phyloP scores from a whole-genome alignment of 169 alveolate species.

The Plasmodium ovale region DNA sequence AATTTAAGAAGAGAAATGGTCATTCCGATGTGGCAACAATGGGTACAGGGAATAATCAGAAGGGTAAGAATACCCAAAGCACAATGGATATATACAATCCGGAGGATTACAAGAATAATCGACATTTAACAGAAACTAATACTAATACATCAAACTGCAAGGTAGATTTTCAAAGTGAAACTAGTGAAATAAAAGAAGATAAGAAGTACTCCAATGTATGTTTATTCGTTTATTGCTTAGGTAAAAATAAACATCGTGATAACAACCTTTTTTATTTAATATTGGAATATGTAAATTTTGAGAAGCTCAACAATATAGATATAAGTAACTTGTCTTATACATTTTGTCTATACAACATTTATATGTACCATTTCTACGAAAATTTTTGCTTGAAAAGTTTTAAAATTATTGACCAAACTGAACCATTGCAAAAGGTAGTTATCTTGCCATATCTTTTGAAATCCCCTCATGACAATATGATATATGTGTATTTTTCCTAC shows the following conservation, averaged over 20 bases:
- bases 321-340: slow-evolving; percentile 74
- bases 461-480: slow-evolving; percentile 35
- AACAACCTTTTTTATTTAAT: slow-evolving; percentile 18
- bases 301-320: slow-evolving; percentile 52
- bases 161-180: not conserved
- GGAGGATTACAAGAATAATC: not conserved
- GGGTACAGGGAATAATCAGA: too few species aligned
- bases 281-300: slow-evolving; percentile 37
- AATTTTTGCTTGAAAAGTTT: slow-evolving; percentile 29
- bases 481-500: slow-evolving; percentile 35
- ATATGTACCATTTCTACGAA: slow-evolving; percentile 45
- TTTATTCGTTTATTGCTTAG: slow-evolving; percentile 52
- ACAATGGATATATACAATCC: not conserved
- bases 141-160: not conserved
- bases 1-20: not conserved
- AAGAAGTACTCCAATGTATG: slow-evolving; percentile 67
- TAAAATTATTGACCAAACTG: slow-evolving; percentile 23
- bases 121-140: not conserved
- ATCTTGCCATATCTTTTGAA: slow-evolving; percentile 63
- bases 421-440: slow-evolving; percentile 49
- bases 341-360: slow-evolving; percentile 56
- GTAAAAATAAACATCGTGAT: slow-evolving; percentile 71
- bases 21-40: too few species aligned
- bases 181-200: not conserved
- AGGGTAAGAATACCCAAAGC: not conserved